Conservation (phyloP, 2,329 filamentous ascomycete species). For the Trichoderma koningii region DNA sequence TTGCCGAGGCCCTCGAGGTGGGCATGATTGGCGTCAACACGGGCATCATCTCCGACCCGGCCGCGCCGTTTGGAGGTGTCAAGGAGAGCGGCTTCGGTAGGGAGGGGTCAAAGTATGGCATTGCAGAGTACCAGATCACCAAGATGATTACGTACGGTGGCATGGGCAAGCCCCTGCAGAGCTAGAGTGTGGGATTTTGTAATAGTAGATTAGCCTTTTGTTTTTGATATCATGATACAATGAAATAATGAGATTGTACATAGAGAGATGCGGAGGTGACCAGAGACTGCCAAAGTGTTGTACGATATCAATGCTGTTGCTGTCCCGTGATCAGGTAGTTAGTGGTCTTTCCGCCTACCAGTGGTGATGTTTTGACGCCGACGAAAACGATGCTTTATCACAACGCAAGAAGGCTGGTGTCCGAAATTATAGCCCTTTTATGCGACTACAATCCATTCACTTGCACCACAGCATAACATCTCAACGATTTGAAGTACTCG, state of each 20-base stretch:
- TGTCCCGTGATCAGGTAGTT: too few species aligned
- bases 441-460: too few species aligned
- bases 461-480: not conserved
- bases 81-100: slow-evolving; percentile 81
- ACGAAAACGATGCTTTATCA: too few species aligned
- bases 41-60: slow-evolving; percentile 62
- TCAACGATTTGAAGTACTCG: too few species aligned
- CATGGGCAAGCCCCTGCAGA: slow-evolving; percentile 58
- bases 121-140: slow-evolving; percentile 73
- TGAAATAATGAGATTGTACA: slow-evolving; percentile 10
- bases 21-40: slow-evolving; percentile 89
- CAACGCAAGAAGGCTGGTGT: too few species aligned
- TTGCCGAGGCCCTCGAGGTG: slow-evolving; percentile 73
- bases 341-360: too few species aligned
- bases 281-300: too few species aligned
- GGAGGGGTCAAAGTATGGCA: slow-evolving; percentile 76
- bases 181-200: slow-evolving; percentile 31
- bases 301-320: too few species aligned
- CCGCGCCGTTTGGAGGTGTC: slow-evolving; percentile 72
- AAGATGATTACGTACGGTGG: slow-evolving; percentile 64
- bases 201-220: not conserved
- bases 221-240: not conserved
- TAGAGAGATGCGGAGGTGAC: not conserved
- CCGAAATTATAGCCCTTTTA: too few species aligned
- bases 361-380: too few species aligned